Evolutionary conservation across 805 yeast species (phyloP).

Genomic region (Lipomyces mesembrius): DNA sequence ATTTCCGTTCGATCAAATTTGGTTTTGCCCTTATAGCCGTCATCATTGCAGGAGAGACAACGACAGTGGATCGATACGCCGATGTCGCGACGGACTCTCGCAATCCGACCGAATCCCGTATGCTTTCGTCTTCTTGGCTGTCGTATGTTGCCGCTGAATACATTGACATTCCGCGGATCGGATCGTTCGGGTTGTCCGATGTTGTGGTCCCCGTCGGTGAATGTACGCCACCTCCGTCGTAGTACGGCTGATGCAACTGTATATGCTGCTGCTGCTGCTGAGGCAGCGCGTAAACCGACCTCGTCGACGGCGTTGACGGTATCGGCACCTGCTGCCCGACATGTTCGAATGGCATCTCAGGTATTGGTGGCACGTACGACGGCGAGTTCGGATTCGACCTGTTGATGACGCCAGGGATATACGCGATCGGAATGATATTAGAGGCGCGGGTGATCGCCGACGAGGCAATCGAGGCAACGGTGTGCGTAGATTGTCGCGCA

Average conservation of each 20-base stretch:
- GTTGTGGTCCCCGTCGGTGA: not conserved
- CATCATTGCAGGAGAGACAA: slow-evolving; percentile 53
- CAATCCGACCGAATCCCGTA: slow-evolving; percentile 45
- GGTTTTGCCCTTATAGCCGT: slow-evolving; percentile 82
- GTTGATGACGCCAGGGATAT: slow-evolving; percentile 83
- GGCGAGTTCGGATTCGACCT: slow-evolving; percentile 31
- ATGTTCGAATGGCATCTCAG: slow-evolving; percentile 37
- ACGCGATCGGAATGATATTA: slow-evolving; percentile 87
- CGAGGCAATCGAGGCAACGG: slow-evolving; percentile 54
- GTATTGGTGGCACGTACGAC: slow-evolving; percentile 39
- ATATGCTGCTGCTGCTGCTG: slow-evolving; percentile 5
- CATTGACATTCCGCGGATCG: slow-evolving; percentile 26
- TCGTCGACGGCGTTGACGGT: not conserved
- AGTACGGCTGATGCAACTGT: not conserved
- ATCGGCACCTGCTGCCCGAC: not conserved
- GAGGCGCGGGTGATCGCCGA: slow-evolving; percentile 79
- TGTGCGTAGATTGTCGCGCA: slow-evolving; percentile 40
- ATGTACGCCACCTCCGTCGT: not conserved
- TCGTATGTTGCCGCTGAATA: slow-evolving; percentile 34
- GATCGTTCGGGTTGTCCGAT: not conserved
- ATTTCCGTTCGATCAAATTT: slow-evolving; percentile 53
- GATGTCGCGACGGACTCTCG: slow-evolving; percentile 49
- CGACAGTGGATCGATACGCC: slow-evolving; percentile 52
- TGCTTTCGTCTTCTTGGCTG: slow-evolving; percentile 26
- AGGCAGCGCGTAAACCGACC: not conserved